Evolutionary conservation across 2,329 filamentous ascomycete species (phyloP).

Genomic region (Arthrobotrys sphaeroides): DNA sequence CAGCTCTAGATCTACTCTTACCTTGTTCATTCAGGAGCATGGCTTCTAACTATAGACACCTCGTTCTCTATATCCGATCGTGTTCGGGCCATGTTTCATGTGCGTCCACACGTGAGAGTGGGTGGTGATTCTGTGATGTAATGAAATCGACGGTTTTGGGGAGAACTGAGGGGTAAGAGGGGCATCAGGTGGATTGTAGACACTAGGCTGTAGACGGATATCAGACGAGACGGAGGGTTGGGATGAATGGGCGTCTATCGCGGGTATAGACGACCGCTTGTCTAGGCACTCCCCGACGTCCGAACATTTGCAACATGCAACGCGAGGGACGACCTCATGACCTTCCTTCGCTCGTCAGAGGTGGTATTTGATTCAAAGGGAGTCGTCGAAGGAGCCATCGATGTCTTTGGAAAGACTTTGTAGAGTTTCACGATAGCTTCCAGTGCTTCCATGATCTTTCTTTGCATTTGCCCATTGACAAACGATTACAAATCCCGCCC

Average conservation of each 20-base stretch:
- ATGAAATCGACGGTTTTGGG: constrained; percentile 20
- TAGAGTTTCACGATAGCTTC: not conserved
- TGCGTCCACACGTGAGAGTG: constrained; percentile 24
- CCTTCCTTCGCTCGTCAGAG: not conserved
- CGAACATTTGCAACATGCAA: constrained; percentile 46
- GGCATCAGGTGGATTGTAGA: constrained; percentile 32
- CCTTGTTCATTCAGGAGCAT: not conserved
- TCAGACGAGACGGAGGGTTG: constrained; percentile 7
- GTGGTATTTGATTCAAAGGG: not conserved
- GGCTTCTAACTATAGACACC: not conserved
- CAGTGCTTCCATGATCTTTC: not conserved
- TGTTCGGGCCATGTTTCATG: constrained; percentile 3
- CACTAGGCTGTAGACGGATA: constrained; percentile 28
- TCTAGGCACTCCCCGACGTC: constrained; percentile 34
- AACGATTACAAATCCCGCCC: constrained; percentile 40
- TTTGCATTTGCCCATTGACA: not conserved
- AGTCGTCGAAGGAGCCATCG: not conserved
- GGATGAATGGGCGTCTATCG: constrained; percentile 40
- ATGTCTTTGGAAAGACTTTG: not conserved
- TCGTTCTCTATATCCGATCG: not conserved
- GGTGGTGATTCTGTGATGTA: constrained; percentile 39
- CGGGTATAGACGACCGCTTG: constrained; percentile 49
- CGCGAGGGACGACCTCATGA: constrained; percentile 15
- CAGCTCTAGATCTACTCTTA: constrained; percentile 7
- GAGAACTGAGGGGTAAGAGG: constrained; percentile 19